Conservation (phyloP, 345 rosid species). For the Camelina laxa region DNA sequence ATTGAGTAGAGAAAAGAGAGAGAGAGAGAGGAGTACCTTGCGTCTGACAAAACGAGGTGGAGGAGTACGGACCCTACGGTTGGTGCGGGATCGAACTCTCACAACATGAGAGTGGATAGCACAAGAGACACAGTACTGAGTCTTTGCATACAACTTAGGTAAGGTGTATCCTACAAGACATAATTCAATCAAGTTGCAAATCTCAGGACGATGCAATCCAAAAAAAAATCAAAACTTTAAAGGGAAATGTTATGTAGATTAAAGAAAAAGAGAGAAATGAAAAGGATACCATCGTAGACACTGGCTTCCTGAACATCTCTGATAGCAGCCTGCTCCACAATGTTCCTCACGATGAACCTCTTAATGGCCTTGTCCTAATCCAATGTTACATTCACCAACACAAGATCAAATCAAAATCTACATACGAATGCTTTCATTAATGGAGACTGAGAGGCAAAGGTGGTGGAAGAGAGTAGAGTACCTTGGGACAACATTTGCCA, state of each 20-base stretch:
- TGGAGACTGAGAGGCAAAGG: not conserved
- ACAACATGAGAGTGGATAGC: slow-evolving; percentile 98
- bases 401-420: not conserved
- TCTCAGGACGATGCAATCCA: not conserved
- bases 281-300: slow-evolving; percentile 63
- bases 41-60: slow-evolving; percentile 89
- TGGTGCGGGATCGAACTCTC: slow-evolving; percentile 87
- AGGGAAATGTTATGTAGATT: too few relatives aligned
- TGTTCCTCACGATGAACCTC: slow-evolving; percentile 92
- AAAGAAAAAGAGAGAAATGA: not conserved
- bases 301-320: slow-evolving; percentile 95
- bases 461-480: not conserved
- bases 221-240: not conserved
- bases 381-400: not conserved
- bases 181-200: not conserved
- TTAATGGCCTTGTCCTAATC: slow-evolving; percentile 80
- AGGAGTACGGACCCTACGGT: slow-evolving; percentile 86
- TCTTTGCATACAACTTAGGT: slow-evolving; percentile 88
- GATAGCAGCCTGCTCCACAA: slow-evolving; percentile 93
- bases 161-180: slow-evolving; percentile 61
- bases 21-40: slow-evolving; percentile 55
- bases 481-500: slow-evolving; percentile 97
- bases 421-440: not conserved
- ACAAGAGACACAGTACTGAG: slow-evolving; percentile 91
- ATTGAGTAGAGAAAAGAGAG: too few relatives aligned